Evolutionary conservation across 768 basidiomycete genomes (phyloP).

Genomic region (Russula earlei): DNA sequence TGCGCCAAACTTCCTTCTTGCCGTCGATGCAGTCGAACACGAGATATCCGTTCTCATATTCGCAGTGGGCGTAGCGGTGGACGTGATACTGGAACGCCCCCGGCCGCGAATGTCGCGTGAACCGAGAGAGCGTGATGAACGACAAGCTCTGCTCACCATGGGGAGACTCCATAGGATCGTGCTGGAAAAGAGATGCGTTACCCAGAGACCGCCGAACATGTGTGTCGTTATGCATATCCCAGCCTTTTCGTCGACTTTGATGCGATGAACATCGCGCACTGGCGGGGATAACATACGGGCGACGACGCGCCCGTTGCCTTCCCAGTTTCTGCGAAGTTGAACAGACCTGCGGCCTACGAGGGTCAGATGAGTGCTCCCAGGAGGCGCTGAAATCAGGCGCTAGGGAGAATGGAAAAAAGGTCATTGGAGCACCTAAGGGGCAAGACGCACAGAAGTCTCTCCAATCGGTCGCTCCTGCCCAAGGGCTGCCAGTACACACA

Average conservation of each 20-base stretch:
- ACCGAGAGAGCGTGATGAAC: not conserved
- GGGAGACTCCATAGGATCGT: conserved; percentile 55
- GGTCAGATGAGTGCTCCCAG: not conserved
- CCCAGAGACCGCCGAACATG: conserved; percentile 44
- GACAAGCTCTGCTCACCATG: conserved; percentile 30
- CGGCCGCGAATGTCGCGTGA: not conserved
- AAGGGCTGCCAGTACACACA: conserved; percentile 28
- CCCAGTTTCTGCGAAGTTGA: conserved; percentile 44
- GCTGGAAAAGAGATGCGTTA: conserved; percentile 44
- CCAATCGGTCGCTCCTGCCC: conserved; percentile 40
- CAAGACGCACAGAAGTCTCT: conserved; percentile 46
- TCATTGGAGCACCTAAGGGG: not conserved
- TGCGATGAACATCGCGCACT: conserved; percentile 47
- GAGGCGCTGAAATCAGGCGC: not conserved
- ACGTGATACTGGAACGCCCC: conserved; percentile 37
- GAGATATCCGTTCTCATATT: conserved; percentile 63
- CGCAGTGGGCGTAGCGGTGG: conserved; percentile 53
- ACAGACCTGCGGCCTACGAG: conserved; percentile 38
- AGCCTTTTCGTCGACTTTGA: conserved; percentile 62
- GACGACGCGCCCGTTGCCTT: conserved; percentile 38
- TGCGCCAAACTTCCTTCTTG: conserved; percentile 66
- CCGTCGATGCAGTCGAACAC: conserved; percentile 54
- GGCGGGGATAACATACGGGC: conserved; percentile 29
- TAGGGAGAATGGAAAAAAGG: not conserved
- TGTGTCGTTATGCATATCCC: conserved; percentile 54